Conservation (phyloP, 495 filamentous ascomycete genomes). For the Talaromyces thailandensis region DNA sequence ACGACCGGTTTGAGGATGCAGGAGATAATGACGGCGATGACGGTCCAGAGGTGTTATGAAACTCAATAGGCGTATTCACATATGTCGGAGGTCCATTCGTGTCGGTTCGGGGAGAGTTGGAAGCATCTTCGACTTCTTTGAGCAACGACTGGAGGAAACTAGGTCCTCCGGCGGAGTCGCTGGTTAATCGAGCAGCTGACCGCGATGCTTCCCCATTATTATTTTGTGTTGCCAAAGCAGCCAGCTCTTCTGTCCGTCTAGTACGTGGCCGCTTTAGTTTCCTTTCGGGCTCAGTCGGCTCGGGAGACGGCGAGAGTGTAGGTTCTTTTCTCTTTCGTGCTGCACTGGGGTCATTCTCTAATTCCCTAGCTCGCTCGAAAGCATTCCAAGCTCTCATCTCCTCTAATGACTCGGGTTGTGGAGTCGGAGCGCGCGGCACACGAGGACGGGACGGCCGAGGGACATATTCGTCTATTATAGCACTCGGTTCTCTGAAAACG, state of each 20-base stretch:
- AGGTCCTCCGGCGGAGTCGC: slow-evolving; percentile 33
- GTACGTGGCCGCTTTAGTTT: slow-evolving; percentile 82
- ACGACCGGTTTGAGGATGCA: slow-evolving; percentile 53
- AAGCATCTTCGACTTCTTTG: slow-evolving; percentile 74
- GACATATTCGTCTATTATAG: slow-evolving; percentile 39
- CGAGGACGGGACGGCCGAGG: slow-evolving; percentile 36
- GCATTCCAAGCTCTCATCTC: slow-evolving; percentile 83
- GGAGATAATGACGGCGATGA: slow-evolving; percentile 73
- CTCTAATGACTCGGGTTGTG: slow-evolving; percentile 61
- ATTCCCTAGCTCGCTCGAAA: slow-evolving; percentile 72
- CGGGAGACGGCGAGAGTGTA: slow-evolving; percentile 58
- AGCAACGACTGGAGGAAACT: slow-evolving; percentile 76
- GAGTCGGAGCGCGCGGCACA: slow-evolving; percentile 36
- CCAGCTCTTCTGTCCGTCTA: slow-evolving; percentile 41
- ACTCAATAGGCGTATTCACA: slow-evolving; percentile 33
- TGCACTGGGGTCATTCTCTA: slow-evolving; percentile 42
- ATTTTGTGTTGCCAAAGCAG: slow-evolving; percentile 27
- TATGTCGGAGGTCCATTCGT: slow-evolving; percentile 36
- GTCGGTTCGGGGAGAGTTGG: slow-evolving; percentile 42
- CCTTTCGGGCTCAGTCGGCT: slow-evolving; percentile 56
- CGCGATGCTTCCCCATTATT: slow-evolving; percentile 36
- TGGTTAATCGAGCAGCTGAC: slow-evolving; percentile 24
- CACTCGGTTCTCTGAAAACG: slow-evolving; percentile 56
- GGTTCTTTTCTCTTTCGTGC: slow-evolving; percentile 71
- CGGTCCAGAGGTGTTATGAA: slow-evolving; percentile 40